Base-by-base conservation (phyloP, 192 early-diverging fungal genomes). In the Neocallimastix lanati region DNA sequence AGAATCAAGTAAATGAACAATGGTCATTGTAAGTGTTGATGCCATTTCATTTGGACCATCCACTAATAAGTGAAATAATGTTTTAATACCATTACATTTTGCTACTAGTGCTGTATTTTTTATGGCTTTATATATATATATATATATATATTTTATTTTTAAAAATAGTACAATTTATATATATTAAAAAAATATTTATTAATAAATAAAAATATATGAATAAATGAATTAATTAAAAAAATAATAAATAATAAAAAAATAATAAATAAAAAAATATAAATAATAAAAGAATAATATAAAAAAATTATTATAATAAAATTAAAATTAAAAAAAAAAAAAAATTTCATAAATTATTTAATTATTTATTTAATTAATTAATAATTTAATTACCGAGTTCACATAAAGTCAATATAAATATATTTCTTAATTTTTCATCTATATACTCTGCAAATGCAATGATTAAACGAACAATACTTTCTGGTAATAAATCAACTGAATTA, bases 1-100 rank as follows among this genome's bases (percentile, higher is more conserved):
- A 30, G 85, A 87, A 83, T 95, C 94, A 14, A 95, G 81, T 76
- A 95, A 85, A 83, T 87, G 92, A 13, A 94, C 76, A 29, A 94
- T 85, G 0, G 92, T 87, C 36, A 87, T 85, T 0, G 93, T 83
- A 0, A 95, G 37, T 13, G 87, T 84, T 35, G 90, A 87, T 4
- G 86, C 80, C 76, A 95, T 83, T 76, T 91, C 88, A 12, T 82
- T 80, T 88, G 88, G 12, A 84, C 90, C 87, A 37, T 95, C 94
- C 15, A 90, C 76, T 29, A 95, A 80, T 15, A 92, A 86, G 28
- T 86, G 84, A 58, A 94, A 86, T 6, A 95, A 78, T 15, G 92
- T 85, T 40, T 92, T 87, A 29, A 95, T 85, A n/a, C 92, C 93
- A 18, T 90, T 91, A 76, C 86, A 85, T 18, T 84, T 85, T 16